Percentiles rank a stretch among this genome's conserved stretches.
phyloP scores from a whole-genome alignment of 2,329 filamentous ascomycete genomes.

The Phialophora chinensis region DNA sequence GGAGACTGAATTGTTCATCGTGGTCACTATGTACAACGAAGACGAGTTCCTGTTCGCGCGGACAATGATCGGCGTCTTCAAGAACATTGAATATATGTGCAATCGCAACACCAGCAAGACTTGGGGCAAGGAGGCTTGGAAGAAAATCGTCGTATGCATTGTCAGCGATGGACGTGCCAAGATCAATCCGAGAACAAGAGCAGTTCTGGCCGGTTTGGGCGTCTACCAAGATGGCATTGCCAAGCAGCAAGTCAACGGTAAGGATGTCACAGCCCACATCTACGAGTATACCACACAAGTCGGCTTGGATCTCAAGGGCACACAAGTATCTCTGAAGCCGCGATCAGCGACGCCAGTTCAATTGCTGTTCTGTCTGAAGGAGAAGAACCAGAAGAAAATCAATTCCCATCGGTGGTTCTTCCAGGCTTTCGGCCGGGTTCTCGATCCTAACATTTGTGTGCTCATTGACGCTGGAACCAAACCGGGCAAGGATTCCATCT shows the following conservation, averaged over 20 bases:
- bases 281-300: constrained; percentile 73
- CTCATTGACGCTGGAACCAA: constrained; percentile 95
- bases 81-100: constrained; percentile 99
- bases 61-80: constrained; percentile 96
- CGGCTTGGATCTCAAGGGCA: constrained; percentile 86
- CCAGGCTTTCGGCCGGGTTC: constrained; percentile 87
- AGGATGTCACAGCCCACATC: constrained; percentile 95
- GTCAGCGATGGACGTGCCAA: constrained; percentile 96
- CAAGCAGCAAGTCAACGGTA: constrained; percentile 95
- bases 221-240: constrained; percentile 98
- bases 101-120: constrained; percentile 91
- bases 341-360: constrained; percentile 88
- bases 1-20: constrained; percentile 94
- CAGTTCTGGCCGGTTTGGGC: constrained; percentile 88
- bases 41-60: constrained; percentile 94
- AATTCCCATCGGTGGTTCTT: constrained; percentile 99
- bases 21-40: constrained; percentile 99
- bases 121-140: constrained; percentile 98
- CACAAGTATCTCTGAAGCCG: constrained; percentile 80
- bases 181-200: constrained; percentile 90
- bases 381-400: constrained; percentile 99
- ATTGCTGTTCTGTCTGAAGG: constrained; percentile 96
- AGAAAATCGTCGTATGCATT: constrained; percentile 98
- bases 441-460: constrained; percentile 96
- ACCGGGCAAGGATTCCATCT: constrained; percentile 91